These are phyloP conservation scores for Quercus agrifolia DNA, from an alignment of 306 rosid species.

Conservation along the genomic window DNA sequence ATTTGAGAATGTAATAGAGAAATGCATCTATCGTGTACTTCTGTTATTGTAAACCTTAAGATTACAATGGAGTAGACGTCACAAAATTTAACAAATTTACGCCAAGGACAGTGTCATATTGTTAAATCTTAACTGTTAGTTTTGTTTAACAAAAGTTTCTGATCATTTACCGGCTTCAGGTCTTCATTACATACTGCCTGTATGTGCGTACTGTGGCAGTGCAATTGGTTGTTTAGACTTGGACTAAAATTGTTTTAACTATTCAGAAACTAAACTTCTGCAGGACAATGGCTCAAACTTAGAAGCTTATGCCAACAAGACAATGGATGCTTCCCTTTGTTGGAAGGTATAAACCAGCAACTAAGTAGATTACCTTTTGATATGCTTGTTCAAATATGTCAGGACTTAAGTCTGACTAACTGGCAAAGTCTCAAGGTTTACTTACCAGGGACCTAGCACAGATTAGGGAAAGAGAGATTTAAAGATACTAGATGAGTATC, in stretches of 20 bases:
- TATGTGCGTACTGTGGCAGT: not conserved
- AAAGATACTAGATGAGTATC: not conserved
- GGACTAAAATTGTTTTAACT: not conserved
- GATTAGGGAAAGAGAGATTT: not conserved
- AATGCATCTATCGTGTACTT: not conserved
- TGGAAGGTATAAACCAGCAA: constrained; percentile 46
- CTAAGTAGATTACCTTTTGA: not conserved
- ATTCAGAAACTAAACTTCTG: not conserved
- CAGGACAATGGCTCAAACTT: constrained; percentile 51
- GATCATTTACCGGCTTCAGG: not conserved
- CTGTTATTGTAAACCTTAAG: not conserved
- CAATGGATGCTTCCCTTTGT: constrained; percentile 42
- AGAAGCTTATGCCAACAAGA: constrained; percentile 32
- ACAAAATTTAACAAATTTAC: not conserved
- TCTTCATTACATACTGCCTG: not conserved
- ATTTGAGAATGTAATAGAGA: not conserved
- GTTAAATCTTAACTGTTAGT: not conserved
- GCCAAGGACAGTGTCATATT: too few relatives aligned
- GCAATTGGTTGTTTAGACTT: not conserved
- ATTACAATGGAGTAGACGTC: not conserved
- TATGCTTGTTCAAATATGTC: not conserved
- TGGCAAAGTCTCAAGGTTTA: not conserved
- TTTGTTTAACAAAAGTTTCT: not conserved
- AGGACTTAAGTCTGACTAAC: not conserved
- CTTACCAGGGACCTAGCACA: not conserved